Evolutionary conservation across 2,329 filamentous ascomycete genomes (phyloP).

Genomic region (Sclerotinia borealis): DNA sequence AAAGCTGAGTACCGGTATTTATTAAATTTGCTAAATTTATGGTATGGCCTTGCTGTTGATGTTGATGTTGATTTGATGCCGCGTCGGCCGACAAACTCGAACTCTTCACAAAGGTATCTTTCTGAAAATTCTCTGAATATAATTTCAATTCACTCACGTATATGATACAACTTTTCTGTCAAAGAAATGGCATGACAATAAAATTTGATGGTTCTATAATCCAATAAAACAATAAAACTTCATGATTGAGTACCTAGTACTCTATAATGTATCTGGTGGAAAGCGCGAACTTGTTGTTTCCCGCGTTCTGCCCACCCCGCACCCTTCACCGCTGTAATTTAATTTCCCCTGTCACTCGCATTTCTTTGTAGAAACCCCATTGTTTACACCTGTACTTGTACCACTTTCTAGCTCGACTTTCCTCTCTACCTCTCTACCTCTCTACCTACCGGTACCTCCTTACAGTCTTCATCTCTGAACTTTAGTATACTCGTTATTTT

Average conservation of each 20-base stretch:
- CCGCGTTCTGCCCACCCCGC: constrained; percentile 13
- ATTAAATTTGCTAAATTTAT: neutral
- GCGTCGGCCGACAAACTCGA: neutral
- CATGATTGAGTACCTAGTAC: no score
- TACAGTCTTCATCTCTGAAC: neutral
- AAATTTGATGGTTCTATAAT: neutral
- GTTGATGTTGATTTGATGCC: neutral
- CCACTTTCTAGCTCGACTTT: neutral
- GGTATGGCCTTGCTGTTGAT: neutral
- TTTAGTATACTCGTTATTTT: constrained; percentile 6
- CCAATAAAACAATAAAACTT: no score
- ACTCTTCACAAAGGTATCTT: neutral
- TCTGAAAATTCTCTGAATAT: neutral
- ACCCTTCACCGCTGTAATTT: constrained; percentile 11
- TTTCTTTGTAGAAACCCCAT: neutral
- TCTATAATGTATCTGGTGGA: neutral
- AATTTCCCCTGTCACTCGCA: neutral
- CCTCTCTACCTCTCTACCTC: neutral
- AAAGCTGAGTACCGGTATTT: neutral
- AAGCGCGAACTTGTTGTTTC: constrained; percentile 8
- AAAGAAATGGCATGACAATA: neutral
- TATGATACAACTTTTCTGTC: neutral
- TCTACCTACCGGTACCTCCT: neutral
- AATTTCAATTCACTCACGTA: neutral
- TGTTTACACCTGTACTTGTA: neutral